phyloP scores from a whole-genome alignment of 176 grass and related monocot species.

The Hordeum marinum region DNA sequence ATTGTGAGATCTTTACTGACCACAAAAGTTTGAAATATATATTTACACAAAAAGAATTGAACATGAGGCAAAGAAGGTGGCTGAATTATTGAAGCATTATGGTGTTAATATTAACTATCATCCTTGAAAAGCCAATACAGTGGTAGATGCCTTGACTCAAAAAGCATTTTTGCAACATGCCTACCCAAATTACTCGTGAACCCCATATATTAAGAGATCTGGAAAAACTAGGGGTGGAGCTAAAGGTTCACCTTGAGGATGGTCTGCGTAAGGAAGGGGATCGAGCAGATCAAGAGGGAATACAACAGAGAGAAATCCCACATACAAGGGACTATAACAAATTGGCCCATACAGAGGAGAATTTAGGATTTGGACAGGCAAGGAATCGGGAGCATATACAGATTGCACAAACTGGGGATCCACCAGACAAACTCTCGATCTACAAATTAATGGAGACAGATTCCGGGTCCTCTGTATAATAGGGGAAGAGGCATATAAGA shows the following conservation, averaged over 20 bases:
- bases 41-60: neutral
- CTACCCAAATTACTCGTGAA: neutral
- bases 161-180: neutral
- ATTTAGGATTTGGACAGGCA: too few species aligned
- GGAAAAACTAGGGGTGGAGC: neutral
- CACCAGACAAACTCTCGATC: too few species aligned
- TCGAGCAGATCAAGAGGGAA: too few species aligned
- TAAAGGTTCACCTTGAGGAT: neutral
- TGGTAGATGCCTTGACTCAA: neutral
- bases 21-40: neutral
- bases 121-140: neutral
- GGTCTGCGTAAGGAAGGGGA: too few species aligned
- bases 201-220: neutral
- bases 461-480: too few species aligned
- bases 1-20: neutral
- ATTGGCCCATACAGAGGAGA: too few species aligned
- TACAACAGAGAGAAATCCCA: too few species aligned
- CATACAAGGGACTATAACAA: too few species aligned
- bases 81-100: neutral
- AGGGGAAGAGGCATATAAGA: too few species aligned
- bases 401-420: too few species aligned
- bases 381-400: too few species aligned
- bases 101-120: neutral
- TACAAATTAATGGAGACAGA: too few species aligned
- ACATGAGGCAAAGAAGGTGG: neutral